Conservation (phyloP, 1,284 basidiomycete genomes). For the Pterulicium gracile region DNA sequence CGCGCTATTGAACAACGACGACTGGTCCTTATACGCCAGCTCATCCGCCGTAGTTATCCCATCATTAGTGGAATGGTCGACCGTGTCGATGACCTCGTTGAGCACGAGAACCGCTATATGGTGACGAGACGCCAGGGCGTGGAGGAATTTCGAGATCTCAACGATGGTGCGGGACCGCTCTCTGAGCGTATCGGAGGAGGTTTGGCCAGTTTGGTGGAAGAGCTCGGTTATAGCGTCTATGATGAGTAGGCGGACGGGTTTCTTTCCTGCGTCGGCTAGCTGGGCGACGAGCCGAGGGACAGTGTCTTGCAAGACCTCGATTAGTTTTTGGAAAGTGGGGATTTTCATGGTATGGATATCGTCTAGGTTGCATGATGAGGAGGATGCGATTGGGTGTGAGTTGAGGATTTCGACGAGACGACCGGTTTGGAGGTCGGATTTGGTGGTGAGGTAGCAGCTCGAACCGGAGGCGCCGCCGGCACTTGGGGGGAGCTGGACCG, state of each 20-base stretch:
- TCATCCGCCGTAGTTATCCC: slow-evolving; percentile 18
- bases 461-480: slow-evolving; percentile 46
- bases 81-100: slow-evolving; percentile 79
- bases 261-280: slow-evolving; percentile 19
- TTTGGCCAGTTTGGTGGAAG: slow-evolving; percentile 51
- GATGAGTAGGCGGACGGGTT: slow-evolving; percentile 60
- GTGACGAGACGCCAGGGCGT: slow-evolving; percentile 52
- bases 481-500: slow-evolving; percentile 54
- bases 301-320: slow-evolving; percentile 52
- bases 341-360: slow-evolving; percentile 58
- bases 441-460: slow-evolving; percentile 68
- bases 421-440: slow-evolving; percentile 57
- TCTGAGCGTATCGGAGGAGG: slow-evolving; percentile 46
- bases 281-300: slow-evolving; percentile 49
- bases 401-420: slow-evolving; percentile 49
- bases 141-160: slow-evolving; percentile 57
- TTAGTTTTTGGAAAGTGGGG: slow-evolving; percentile 51
- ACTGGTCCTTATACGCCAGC: slow-evolving; percentile 62
- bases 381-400: slow-evolving; percentile 36
- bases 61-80: slow-evolving; percentile 27
- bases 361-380: slow-evolving; percentile 39
- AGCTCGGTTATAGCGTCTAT: slow-evolving; percentile 79
- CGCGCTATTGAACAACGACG: slow-evolving; percentile 64
- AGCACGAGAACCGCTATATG: slow-evolving; percentile 70
- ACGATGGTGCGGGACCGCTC: slow-evolving; percentile 62